A percentile compares a stretch with the other conserved stretches of the same genome.
These are phyloP conservation scores for Sphagnurus paluster DNA, from an alignment of 1,284 basidiomycete species.

Conservation along the genomic window DNA sequence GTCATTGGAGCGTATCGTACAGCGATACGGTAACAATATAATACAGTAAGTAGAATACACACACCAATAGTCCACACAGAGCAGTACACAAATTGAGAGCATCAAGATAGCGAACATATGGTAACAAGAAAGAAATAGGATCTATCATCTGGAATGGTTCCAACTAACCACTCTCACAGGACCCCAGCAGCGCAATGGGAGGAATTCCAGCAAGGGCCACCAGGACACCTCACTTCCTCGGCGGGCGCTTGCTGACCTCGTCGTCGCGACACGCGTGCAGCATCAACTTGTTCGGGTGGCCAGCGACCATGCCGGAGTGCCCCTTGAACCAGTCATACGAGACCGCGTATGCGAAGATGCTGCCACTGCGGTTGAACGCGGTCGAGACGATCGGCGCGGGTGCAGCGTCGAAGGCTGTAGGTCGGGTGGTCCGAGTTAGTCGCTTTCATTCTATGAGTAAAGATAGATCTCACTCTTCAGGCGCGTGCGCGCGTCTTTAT, in stretches of 20 bases:
- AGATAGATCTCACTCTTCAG: conserved; percentile 70
- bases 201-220: no score
- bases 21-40: conserved; percentile 42
- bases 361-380: conserved; percentile 83
- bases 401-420: conserved; percentile 61
- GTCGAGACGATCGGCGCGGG: conserved; percentile 75
- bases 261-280: conserved; percentile 90
- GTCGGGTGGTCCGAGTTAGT: neutral
- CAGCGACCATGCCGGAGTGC: conserved; percentile 81
- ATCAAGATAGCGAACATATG: neutral
- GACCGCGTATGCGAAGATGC: conserved; percentile 85
- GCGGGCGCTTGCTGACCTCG: conserved; percentile 76
- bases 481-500: conserved; percentile 87
- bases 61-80: conserved; percentile 1
- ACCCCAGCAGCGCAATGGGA: no score
- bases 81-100: no score
- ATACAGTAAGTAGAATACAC: conserved; percentile 45
- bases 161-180: no score
- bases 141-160: no score
- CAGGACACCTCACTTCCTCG: conserved; percentile 36
- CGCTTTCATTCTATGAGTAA: neutral
- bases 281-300: conserved; percentile 85
- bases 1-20: no score
- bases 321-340: conserved; percentile 93
- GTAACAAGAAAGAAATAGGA: no score